Conservation (phyloP, 306 rosid genomes). For the Prunus davidiana region DNA sequence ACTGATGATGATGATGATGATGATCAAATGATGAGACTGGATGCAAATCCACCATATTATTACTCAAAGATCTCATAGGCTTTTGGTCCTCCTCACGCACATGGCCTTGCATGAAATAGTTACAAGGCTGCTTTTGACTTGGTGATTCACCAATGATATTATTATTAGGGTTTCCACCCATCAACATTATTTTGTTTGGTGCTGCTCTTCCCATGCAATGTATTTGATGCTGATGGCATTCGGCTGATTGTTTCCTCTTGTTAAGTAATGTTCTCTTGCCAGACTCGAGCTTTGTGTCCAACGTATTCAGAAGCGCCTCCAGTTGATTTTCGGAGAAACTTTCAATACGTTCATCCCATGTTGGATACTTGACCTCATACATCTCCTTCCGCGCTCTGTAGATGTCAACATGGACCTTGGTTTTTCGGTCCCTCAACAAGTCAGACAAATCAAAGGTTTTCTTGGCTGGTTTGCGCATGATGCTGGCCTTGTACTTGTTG, state of each 20-base stretch:
- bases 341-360: constrained; percentile 7
- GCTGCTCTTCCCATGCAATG: background rate
- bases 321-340: background rate
- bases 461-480: background rate
- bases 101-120: background rate
- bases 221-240: background rate
- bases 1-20: background rate
- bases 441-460: background rate
- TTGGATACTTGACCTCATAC: constrained; percentile 8
- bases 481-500: background rate
- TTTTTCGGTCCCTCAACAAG: background rate
- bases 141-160: background rate
- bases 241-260: background rate
- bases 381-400: background rate
- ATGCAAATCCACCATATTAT: background rate
- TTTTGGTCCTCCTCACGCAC: background rate
- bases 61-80: background rate
- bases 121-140: background rate
- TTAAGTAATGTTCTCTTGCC: background rate
- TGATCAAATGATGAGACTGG: constrained; percentile 1
- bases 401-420: background rate
- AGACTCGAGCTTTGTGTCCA: constrained; percentile 4
- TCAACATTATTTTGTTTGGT: background rate
- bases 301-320: background rate
- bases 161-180: background rate